Base-by-base conservation (phyloP, 225 moss, liverwort and hornwort species). In the Physcomitrium patens region DNA sequence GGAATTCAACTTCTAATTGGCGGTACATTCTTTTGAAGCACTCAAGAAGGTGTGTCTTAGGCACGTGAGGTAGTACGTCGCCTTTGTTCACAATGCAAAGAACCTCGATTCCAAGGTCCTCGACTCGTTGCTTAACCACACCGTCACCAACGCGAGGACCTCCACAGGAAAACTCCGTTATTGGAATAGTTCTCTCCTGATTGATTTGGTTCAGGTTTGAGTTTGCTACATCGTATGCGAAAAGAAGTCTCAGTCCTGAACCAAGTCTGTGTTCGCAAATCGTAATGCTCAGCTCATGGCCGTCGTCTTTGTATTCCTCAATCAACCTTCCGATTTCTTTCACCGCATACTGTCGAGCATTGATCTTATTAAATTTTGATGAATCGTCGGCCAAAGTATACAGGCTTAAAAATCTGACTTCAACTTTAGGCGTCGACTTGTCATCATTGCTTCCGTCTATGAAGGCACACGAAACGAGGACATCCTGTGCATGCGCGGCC, bases 171-270 rank as follows among this genome's bases (percentile, higher is more conserved):
- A 80, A 82, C 10, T 85, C 87, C 16, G 87, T 79, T 44, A 88
- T 80, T 1, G 82, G 87, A 45, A 88, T 79, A 7, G 67, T 66
- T 7, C 12, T 54, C 19, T 65, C 37, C 19, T 64, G 50, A 12
- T 19, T 67, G 18, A 37, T 46, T 43, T 64, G 53, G 61, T 88
- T 85, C 64, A 85, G 72, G 0, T 61, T 75, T 3, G 75, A 72
- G 47, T 82, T 82, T 7, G 82, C 87, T 3, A 88, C n/a, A 60
- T 88, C 87, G 69, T 85, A 85, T 9, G 85, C 87, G 20, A 79
- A 82, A 0, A 88, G 77, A 20, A 60, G 71, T 2, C 85, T 85
- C 3, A 88, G 65, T 1, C 82, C 87, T 7, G 87, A 77, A n/a
- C 87, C 87, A 0, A 88, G 72, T 47, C 87, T 88, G 48, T 88